Conservation (phyloP, 2,329 filamentous ascomycete species). For the Aspergillus viridinutans region DNA sequence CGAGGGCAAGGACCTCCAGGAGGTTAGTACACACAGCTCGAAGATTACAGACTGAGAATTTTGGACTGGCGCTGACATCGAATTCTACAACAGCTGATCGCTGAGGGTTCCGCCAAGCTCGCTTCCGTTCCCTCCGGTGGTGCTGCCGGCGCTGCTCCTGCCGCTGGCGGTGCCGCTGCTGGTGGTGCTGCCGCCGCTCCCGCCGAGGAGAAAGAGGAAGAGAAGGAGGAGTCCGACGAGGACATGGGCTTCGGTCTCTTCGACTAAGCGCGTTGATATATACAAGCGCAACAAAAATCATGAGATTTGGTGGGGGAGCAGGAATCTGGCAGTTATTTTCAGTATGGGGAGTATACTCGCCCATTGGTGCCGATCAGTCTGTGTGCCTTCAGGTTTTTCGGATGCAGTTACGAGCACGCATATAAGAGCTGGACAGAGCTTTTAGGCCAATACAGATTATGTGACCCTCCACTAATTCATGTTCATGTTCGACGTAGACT, state of each 20-base stretch:
- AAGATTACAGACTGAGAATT: not conserved
- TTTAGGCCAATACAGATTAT: conserved; percentile 34
- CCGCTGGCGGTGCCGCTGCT: conserved; percentile 56
- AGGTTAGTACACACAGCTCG: conserved; percentile 56
- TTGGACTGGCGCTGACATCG: conserved; percentile 12
- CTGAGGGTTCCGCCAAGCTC: conserved; percentile 86
- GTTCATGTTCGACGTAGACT: conserved; percentile 10
- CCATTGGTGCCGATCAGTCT: conserved; percentile 26
- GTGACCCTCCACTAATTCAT: conserved; percentile 23
- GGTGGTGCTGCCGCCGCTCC: conserved; percentile 64
- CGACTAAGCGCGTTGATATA: conserved; percentile 47
- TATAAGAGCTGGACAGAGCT: conserved; percentile 30
- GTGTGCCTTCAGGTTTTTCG: conserved; percentile 29
- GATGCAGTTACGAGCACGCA: conserved; percentile 36
- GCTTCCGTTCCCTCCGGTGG: conserved; percentile 95
- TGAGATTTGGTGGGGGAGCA: conserved; percentile 66
- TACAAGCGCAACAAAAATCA: conserved; percentile 27
- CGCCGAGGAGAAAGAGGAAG: conserved; percentile 68
- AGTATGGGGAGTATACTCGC: conserved; percentile 25
- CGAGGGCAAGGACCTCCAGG: conserved; percentile 67
- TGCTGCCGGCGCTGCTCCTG: conserved; percentile 46
- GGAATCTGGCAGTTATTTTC: conserved; percentile 27
- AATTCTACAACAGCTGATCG: conserved; percentile 65
- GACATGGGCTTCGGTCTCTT: conserved; percentile 74
- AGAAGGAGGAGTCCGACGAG: conserved; percentile 69